Percentiles rank a stretch among this genome's conserved stretches.
These are phyloP conservation scores for Oleoguttula mirabilis DNA, from an alignment of 495 filamentous ascomycete genomes.

Conservation along the genomic window DNA sequence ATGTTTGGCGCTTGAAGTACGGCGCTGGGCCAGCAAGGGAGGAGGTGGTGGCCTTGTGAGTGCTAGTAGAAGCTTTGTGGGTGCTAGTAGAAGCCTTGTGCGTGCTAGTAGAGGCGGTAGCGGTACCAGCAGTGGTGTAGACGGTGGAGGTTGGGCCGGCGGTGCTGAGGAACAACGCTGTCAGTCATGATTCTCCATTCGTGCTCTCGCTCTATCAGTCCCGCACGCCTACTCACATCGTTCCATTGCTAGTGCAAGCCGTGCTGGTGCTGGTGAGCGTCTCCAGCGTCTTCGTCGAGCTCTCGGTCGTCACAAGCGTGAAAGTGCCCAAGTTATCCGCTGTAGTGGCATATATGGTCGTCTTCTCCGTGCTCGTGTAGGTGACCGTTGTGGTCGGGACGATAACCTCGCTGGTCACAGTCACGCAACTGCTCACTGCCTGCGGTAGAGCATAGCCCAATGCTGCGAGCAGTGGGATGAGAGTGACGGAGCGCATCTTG, in stretches of 20 bases:
- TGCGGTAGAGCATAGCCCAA: conserved; percentile 5
- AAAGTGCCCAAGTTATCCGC: conserved; percentile 13
- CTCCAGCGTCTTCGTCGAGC: conserved; percentile 5
- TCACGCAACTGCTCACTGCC: conserved; percentile 3
- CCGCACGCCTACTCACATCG: not conserved
- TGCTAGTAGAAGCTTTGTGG: no score
- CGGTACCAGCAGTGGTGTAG: not conserved
- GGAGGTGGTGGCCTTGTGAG: no score
- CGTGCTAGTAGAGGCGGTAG: not conserved
- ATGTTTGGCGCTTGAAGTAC: no score
- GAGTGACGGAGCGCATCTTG: conserved; percentile 3
- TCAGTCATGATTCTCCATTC: no score
- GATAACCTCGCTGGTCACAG: conserved; percentile 12
- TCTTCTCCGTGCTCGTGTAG: conserved; percentile 7
- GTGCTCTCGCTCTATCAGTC: no score
- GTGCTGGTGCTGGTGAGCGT: conserved; percentile 9
- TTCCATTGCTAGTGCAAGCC: conserved; percentile 1
- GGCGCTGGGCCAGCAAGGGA: no score
- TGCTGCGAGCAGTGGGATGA: conserved; percentile 1
- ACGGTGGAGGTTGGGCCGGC: not conserved
- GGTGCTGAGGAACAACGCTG: conserved; percentile 7
- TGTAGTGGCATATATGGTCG: conserved; percentile 7
- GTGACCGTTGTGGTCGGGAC: conserved; percentile 8
- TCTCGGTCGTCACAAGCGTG: conserved; percentile 1
- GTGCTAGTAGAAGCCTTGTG: not conserved